Evolutionary conservation across 2,329 filamentous ascomycete species (phyloP).

Genomic region (Curvularia sp.): DNA sequence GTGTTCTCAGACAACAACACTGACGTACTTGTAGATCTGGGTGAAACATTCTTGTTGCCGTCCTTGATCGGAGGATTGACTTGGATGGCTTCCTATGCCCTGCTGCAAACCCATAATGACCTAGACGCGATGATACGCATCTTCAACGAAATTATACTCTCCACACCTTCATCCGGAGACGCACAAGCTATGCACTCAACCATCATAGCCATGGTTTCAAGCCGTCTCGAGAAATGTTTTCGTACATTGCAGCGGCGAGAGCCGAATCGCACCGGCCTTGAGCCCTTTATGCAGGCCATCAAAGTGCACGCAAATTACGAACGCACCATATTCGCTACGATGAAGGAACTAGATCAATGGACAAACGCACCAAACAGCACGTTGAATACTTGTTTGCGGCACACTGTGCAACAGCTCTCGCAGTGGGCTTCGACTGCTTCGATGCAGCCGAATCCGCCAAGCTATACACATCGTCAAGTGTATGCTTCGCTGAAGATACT

Average conservation of each 20-base stretch:
- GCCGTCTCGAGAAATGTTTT: conserved; percentile 71
- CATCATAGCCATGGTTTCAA: conserved; percentile 74
- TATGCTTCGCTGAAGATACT: conserved; percentile 67
- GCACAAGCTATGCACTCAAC: conserved; percentile 74
- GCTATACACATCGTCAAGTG: conserved; percentile 76
- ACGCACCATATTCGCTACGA: conserved; percentile 67
- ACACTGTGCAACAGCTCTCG: conserved; percentile 68
- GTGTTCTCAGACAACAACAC: background rate
- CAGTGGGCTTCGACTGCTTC: conserved; percentile 68
- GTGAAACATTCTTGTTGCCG: conserved; percentile 81
- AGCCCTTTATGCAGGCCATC: conserved; percentile 71
- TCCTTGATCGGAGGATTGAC: conserved; percentile 76
- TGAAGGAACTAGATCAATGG: conserved; percentile 75
- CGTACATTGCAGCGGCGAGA: conserved; percentile 71
- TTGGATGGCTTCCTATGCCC: conserved; percentile 75
- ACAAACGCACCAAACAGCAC: conserved; percentile 64
- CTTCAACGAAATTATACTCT: conserved; percentile 74
- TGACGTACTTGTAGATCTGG: conserved; percentile 63
- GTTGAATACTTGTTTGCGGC: conserved; percentile 64
- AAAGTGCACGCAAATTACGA: conserved; percentile 65
- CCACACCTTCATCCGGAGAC: conserved; percentile 73
- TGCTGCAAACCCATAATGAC: conserved; percentile 68
- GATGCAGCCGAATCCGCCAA: conserved; percentile 62
- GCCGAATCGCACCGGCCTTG: conserved; percentile 72
- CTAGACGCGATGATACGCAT: conserved; percentile 74